Conservation (phyloP, 768 basidiomycete genomes). For the Rhodocollybia butyracea region DNA sequence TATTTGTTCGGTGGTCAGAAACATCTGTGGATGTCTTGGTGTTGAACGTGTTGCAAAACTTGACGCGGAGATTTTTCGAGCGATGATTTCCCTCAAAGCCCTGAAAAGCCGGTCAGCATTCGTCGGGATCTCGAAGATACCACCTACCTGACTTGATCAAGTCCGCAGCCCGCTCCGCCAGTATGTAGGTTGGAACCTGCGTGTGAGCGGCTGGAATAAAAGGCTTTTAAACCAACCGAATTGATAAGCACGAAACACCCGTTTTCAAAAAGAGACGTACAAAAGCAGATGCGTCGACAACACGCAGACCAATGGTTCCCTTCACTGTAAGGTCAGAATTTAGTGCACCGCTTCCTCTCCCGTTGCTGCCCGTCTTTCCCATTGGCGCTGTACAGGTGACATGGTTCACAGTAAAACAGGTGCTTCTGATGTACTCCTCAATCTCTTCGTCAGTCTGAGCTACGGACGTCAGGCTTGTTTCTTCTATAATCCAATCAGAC, state of each 20-base stretch:
- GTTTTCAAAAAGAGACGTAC: constrained; percentile 15
- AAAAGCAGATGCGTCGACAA: constrained; percentile 36
- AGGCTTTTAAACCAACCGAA: constrained; percentile 10
- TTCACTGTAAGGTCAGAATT: constrained; percentile 32
- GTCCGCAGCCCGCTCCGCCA: constrained; percentile 28
- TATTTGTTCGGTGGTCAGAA: no score
- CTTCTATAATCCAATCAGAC: not conserved
- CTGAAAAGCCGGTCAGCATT: no score
- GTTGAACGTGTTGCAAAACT: no score
- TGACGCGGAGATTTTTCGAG: no score
- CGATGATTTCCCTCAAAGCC: no score
- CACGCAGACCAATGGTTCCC: constrained; percentile 26
- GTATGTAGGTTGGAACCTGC: constrained; percentile 21
- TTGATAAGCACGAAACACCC: not conserved
- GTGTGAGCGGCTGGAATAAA: constrained; percentile 24
- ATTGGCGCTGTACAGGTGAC: constrained; percentile 26
- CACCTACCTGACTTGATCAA: no score
- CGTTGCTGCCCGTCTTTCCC: constrained; percentile 17
- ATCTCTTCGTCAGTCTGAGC: constrained; percentile 20
- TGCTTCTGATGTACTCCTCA: constrained; percentile 19
- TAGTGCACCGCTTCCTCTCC: constrained; percentile 24
- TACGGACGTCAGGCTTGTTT: not conserved
- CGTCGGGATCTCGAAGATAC: no score
- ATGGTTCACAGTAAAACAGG: constrained; percentile 21
- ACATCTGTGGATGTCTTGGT: no score